Percentiles rank a stretch among this genome's conserved stretches.
Conservation (phyloP, 2,329 filamentous ascomycete species). For the Rosellinia necatrix region DNA sequence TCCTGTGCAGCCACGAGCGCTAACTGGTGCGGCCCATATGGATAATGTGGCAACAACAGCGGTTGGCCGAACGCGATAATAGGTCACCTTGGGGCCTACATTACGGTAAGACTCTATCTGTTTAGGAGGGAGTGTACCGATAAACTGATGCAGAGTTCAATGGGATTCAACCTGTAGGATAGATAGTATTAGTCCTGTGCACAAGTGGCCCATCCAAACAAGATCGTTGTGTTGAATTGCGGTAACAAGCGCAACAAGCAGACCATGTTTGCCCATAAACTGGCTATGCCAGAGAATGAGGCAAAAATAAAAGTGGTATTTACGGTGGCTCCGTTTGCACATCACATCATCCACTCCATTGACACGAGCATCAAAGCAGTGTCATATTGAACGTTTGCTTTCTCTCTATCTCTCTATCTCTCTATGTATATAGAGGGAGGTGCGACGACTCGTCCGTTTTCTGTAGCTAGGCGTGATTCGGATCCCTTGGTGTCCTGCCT, state of each 20-base stretch:
- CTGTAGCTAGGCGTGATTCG: not conserved
- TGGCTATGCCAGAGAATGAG: not conserved
- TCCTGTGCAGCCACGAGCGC: constrained; percentile 23
- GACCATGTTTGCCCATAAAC: not conserved
- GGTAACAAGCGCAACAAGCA: not conserved
- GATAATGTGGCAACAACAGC: constrained; percentile 29
- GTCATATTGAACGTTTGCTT: not conserved
- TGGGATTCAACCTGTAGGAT: too few species aligned
- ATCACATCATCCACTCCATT: not conserved
- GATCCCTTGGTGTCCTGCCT: not conserved
- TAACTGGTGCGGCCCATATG: constrained; percentile 29
- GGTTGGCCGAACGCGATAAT: constrained; percentile 22
- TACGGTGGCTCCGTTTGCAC: constrained; percentile 4
- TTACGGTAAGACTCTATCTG: too few species aligned
- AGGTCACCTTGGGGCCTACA: too few species aligned
- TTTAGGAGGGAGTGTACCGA: not conserved
- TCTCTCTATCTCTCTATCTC: too few species aligned
- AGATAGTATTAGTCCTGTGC: too few species aligned
- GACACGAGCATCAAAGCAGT: constrained; percentile 8
- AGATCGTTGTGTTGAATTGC: too few species aligned
- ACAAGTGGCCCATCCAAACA: too few species aligned
- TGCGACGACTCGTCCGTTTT: not conserved
- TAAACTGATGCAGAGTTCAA: too few species aligned
- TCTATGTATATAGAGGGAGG: not conserved
- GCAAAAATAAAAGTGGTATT: constrained; percentile 2